A percentile compares a stretch with the other conserved stretches of the same genome.
phyloP scores from a whole-genome alignment of 2,329 filamentous ascomycete species.

The Sporothrix globosa region DNA sequence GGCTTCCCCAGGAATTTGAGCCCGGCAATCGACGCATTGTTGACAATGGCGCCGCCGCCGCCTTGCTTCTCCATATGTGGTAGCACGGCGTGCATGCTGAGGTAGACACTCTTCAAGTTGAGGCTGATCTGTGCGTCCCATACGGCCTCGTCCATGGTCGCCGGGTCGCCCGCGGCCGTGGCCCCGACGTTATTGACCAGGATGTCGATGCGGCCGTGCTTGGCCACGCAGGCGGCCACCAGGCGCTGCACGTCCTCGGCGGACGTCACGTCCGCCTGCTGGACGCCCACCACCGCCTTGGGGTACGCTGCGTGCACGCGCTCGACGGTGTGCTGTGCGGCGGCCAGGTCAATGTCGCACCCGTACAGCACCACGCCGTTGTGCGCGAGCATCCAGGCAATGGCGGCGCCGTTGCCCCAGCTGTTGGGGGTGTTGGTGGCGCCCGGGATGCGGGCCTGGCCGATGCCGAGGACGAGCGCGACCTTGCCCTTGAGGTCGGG shows the following conservation, averaged over 20 bases:
- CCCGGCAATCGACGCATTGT: conserved; percentile 50
- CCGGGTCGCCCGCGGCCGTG: conserved; percentile 49
- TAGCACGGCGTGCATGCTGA: conserved; percentile 50
- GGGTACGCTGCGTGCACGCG: conserved; percentile 40
- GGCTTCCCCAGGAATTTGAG: conserved; percentile 57
- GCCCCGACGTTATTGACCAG: conserved; percentile 68
- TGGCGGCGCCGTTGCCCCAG: conserved; percentile 51
- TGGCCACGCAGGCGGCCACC: conserved; percentile 48
- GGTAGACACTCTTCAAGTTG: conserved; percentile 54
- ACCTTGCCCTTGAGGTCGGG: conserved; percentile 45
- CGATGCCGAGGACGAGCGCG: conserved; percentile 45
- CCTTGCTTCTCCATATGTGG: conserved; percentile 52
- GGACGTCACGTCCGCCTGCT: conserved; percentile 55
- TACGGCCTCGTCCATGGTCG: conserved; percentile 46
- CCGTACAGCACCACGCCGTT: conserved; percentile 50
- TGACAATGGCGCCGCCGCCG: conserved; percentile 40
- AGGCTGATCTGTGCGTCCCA: conserved; percentile 53
- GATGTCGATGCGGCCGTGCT: conserved; percentile 63
- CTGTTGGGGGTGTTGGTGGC: conserved; percentile 37
- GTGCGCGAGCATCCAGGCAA: conserved; percentile 47
- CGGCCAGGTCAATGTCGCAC: conserved; percentile 46
- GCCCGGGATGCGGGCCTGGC: conserved; percentile 40
- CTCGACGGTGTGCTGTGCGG: conserved; percentile 42
- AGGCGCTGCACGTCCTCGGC: conserved; percentile 54
- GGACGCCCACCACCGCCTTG: conserved; percentile 39